These are phyloP conservation scores for Clavariopsis aquatica DNA, from an alignment of 495 filamentous ascomycete genomes.

Conservation along the genomic window DNA sequence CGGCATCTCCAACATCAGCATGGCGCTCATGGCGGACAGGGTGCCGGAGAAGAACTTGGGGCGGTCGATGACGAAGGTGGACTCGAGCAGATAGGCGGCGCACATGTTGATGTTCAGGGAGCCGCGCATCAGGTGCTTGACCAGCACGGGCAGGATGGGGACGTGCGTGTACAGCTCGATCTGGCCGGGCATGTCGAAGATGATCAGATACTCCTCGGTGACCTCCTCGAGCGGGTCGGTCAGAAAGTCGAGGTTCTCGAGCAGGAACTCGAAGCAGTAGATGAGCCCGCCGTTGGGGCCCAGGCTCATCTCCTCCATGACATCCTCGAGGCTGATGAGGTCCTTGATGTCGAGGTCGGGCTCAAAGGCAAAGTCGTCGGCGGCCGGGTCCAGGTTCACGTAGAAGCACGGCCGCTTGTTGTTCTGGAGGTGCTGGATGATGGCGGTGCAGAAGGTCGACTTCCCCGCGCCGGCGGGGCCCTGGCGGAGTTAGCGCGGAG, in stretches of 20 bases:
- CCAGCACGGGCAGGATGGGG: constrained; percentile 83
- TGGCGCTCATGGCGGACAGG: constrained; percentile 93
- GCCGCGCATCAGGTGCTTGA: constrained; percentile 79
- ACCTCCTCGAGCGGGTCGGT: constrained; percentile 82
- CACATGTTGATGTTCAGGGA: constrained; percentile 85
- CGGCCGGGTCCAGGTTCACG: constrained; percentile 96
- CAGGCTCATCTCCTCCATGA: constrained; percentile 94
- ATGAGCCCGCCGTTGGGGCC: constrained; percentile 96
- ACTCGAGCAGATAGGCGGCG: constrained; percentile 93
- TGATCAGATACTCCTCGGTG: constrained; percentile 91
- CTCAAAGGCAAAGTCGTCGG: constrained; percentile 85
- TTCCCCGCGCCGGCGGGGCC: constrained; percentile 47
- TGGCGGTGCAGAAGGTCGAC: constrained; percentile 90
- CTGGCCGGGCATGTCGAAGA: constrained; percentile 98
- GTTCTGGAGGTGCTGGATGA: constrained; percentile 87
- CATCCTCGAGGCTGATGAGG: constrained; percentile 92
- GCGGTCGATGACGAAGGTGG: constrained; percentile 90
- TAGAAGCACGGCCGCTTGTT: constrained; percentile 92
- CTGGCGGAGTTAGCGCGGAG: constrained; percentile 14
- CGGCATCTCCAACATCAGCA: constrained; percentile 96
- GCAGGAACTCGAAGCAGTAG: constrained; percentile 95
- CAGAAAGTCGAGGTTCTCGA: constrained; percentile 95
- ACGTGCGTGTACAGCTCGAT: constrained; percentile 99
- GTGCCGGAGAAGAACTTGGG: constrained; percentile 97
- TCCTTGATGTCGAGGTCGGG: constrained; percentile 98